Base-by-base conservation (phyloP, 306 rosid species). In the Abrus precatorius region DNA sequence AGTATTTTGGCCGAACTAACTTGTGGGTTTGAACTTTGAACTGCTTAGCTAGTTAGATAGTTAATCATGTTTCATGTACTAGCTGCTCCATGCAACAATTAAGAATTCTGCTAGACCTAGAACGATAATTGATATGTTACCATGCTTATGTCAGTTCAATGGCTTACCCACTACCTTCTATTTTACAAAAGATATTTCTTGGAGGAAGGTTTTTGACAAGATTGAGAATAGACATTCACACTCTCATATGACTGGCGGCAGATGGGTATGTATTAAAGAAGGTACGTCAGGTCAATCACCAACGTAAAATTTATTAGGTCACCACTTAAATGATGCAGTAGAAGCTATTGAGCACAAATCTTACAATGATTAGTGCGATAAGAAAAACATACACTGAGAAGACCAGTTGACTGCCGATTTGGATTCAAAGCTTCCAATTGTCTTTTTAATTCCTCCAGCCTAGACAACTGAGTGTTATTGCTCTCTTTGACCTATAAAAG, bases 371-470 rank as follows among this genome's bases (percentile, higher is more conserved):
- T 56, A 43, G 45, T 30, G 47, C 1, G 41, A 30, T 49, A 61
- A 72, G 67, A 50, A 72, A 61, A 69, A 72, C 92, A 48, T 85
- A 95, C 97, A 64, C 68, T 83, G 82, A 85, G 66, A 80, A 76
- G 47, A 9, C 84, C 82, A 77, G 84, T 74, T 14, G 94, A 86
- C 83, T 87, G 62, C 48, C 88, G 88, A 76, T 38, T 68, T 28
- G 94, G 97, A 82, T 93, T 95, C 90, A 95, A 44, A 56, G 97
- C 99, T 82, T 95, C 97, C 62, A 95, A 73, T 75, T 97, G 83
- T 81, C 97, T 88, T 87, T 93, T 93, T 83, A 95, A 83, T 89
- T 93, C 99, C 86, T 89, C 99, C 59, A 95, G 89, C 78, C 97
- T 84, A 30, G 91, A 27, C 55, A 93, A 85, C 82, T 95, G 99